Base-by-base conservation (phyloP, 1,284 basidiomycete genomes). In the Trichosporon sp. region DNA sequence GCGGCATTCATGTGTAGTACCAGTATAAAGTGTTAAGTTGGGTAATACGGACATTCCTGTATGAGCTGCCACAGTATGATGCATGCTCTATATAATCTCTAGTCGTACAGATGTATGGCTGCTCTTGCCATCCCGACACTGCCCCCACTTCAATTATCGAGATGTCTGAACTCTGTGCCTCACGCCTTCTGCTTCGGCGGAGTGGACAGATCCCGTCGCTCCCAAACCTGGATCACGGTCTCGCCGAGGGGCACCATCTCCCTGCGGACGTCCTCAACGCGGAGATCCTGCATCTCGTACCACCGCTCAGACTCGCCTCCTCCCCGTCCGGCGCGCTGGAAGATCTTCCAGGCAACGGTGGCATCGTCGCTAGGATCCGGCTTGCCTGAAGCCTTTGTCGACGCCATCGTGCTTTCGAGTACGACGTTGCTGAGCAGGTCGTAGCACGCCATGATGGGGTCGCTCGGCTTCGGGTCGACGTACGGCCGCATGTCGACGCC, bases 211-310 rank as follows among this genome's bases (percentile, higher is more conserved):
- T 78, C 78, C 56, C 77, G 63, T 46, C 79, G 68, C 63, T 80
- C 75, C 79, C 79, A 80, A 16, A 80, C 93, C 85, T 98, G 96
- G 56, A 99, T 82, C 57, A 96, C 90, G 27, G 91, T 93, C 80
- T 99, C 96, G 29, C 95, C 95, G 36, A 99, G 83, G 78, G 98
- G 95, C 67, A 99, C 95, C 92, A 99, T 95, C 75, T 97, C 94
- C 78, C 90, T 91, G 68, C 95, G 86, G 33, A 93, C 91, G 74
- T 97, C 92, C 74, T 95, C 91, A 8, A 99, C 95, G 64, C 96
- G 90, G 65, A 99, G 84, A 82, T 99, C 96, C 79, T 99, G 95
- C 64, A 98, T 90, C 81, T 94, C 89, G 79, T 91, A 91, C 96
- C 96, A 99, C 77, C 90, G 91, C 78, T 97, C 94, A 59, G 84